These are phyloP conservation scores for Aotearoamyces nothofagi DNA, from an alignment of 2,329 filamentous ascomycete species.

Conservation along the genomic window DNA sequence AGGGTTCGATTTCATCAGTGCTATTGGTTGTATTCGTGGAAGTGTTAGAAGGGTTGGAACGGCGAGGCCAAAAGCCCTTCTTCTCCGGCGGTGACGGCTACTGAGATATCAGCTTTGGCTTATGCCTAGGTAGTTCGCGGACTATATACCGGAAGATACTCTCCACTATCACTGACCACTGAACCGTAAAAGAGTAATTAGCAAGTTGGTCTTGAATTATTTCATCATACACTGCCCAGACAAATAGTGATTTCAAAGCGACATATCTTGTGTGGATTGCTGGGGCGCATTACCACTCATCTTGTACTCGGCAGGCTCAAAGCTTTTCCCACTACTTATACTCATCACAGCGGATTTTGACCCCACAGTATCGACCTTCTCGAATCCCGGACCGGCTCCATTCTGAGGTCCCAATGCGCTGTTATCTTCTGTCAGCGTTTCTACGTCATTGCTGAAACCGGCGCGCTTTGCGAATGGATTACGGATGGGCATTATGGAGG, in stretches of 20 bases:
- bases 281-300: conserved; percentile 50
- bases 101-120: conserved; percentile 10
- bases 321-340: conserved; percentile 42
- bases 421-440: conserved; percentile 32
- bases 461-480: conserved; percentile 54
- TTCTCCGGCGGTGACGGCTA: conserved; percentile 84
- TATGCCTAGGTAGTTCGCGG: background rate
- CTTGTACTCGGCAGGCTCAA: conserved; percentile 60
- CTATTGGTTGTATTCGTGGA: conserved; percentile 43
- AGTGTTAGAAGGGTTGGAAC: conserved; percentile 31
- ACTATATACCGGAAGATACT: conserved; percentile 70
- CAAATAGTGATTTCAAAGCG: conserved; percentile 7
- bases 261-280: conserved; percentile 4
- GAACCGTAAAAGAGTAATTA: conserved; percentile 17
- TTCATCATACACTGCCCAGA: conserved; percentile 4
- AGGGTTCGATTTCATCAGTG: conserved; percentile 75
- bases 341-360: conserved; percentile 48
- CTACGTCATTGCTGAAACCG: conserved; percentile 15
- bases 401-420: conserved; percentile 26
- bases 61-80: conserved; percentile 59
- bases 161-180: conserved; percentile 94
- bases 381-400: conserved; percentile 35
- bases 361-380: conserved; percentile 45
- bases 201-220: conserved; percentile 8
- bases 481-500: conserved; percentile 46